Evolutionary conservation across 345 rosid species (phyloP).

Genomic region (Citrus cavaleriei): DNA sequence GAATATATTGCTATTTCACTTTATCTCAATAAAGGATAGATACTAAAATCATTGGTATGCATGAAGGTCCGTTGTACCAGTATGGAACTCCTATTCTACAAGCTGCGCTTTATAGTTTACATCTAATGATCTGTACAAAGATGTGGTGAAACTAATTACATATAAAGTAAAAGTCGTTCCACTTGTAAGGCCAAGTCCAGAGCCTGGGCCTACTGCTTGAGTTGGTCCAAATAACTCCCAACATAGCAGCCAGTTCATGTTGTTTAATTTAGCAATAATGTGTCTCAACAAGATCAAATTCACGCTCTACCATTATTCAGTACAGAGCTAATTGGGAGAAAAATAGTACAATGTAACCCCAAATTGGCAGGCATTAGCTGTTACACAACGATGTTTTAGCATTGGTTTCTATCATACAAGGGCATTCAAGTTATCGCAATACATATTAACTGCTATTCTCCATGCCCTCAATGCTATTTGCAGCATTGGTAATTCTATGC

Average conservation of each 20-base stretch:
- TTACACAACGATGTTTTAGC: not conserved
- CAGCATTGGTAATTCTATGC: not conserved
- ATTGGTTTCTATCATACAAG: conserved; percentile 3
- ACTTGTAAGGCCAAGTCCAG: too few relatives aligned
- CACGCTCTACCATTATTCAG: not conserved
- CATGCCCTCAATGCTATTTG: not conserved
- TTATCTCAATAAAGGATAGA: too few relatives aligned
- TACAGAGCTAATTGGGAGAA: not conserved
- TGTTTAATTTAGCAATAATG: not conserved
- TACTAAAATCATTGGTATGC: too few relatives aligned
- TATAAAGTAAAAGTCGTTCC: too few relatives aligned
- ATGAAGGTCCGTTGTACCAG: too few relatives aligned
- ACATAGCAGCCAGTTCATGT: not conserved
- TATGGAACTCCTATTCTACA: too few relatives aligned
- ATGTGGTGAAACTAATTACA: too few relatives aligned
- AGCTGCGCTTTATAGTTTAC: too few relatives aligned
- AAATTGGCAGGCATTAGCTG: not conserved
- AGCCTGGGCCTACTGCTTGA: not conserved
- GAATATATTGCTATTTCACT: too few relatives aligned
- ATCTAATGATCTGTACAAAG: too few relatives aligned
- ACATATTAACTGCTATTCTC: not conserved
- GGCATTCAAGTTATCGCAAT: not conserved
- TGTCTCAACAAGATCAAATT: not conserved
- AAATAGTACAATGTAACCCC: not conserved
- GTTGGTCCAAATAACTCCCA: not conserved